Evolutionary conservation across 2,329 filamentous ascomycete species (phyloP), one percentile per base, ranked within the genome.

Genomic region (Pseudogymnoascus sp.): DNA sequence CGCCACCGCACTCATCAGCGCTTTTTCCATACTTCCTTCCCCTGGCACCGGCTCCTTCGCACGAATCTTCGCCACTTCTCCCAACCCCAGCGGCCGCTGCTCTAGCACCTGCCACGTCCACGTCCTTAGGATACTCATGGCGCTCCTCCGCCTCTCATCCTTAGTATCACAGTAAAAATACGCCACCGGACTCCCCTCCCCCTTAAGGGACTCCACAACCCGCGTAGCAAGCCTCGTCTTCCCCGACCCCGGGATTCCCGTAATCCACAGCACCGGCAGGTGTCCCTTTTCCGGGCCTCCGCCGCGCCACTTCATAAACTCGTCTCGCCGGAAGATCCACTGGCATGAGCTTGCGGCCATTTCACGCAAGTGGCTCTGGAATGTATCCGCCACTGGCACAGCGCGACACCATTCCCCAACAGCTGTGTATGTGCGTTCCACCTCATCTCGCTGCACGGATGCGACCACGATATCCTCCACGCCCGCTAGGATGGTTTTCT

Each of bases 41-140:
- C 44, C 44, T 4, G 44, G 44, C 2, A 51, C 44, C 44, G 44
- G 44, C 44, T 51, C 44, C 44, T 10, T 51, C 27, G 44, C 44
- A 29, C 25, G 5, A 3, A 51, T 51, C 44, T 51, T 51, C 25
- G 44, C 25, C 25, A 51, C 44, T 27, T 51, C 44, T 2, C 44
- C 44, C 13, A 51, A 10, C 7, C n/a, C 27, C 3, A 2, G 2
- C 44, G 44, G 44, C 8, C 44, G 3, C 27, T 51, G 44, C 9
- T 51, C 44, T 8, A 51, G 44, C 13, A 51, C 44, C 44, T 51
- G 44, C 44, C 44, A 51, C 25, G 44, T 51, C 44, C 44, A 51
- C 1, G 44, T 51, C 44, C 44, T 31, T 2, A 51, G 27, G 25
- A 51, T 51, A 51, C 44, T 51, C 27, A 51, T 10, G 8, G 44